phyloP scores from a whole-genome alignment of 2,329 filamentous ascomycete genomes.

The Aschersonia sp. region DNA sequence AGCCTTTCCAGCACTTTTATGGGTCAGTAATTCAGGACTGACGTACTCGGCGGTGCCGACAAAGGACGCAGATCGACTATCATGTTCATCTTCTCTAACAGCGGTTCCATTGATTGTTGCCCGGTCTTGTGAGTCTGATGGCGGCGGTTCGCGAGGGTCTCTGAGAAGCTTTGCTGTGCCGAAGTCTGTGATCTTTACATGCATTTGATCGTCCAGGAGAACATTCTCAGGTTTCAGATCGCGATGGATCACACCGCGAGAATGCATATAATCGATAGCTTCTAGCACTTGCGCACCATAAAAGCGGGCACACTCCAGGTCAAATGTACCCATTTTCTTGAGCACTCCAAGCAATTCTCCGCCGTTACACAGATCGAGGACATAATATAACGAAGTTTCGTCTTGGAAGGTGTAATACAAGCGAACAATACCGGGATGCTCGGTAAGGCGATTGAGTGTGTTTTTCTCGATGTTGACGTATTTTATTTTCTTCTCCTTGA shows the following conservation, averaged over 20 bases:
- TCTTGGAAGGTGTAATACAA: slow-evolving; percentile 99
- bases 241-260: slow-evolving; percentile 84
- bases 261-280: slow-evolving; percentile 96
- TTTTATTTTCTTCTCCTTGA: slow-evolving; percentile 99
- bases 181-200: slow-evolving; percentile 98
- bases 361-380: slow-evolving; percentile 81
- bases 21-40: slow-evolving; percentile 88
- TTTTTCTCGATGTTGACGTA: slow-evolving; percentile 99
- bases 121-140: slow-evolving; percentile 23
- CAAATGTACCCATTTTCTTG: slow-evolving; percentile 89
- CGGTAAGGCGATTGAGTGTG: slow-evolving; percentile 86
- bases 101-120: slow-evolving; percentile 17
- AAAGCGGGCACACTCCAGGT: slow-evolving; percentile 85
- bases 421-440: slow-evolving; percentile 90
- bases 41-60: slow-evolving; percentile 98
- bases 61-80: slow-evolving; percentile 77
- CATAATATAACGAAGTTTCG: slow-evolving; percentile 90
- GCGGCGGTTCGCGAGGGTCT: slow-evolving; percentile 24
- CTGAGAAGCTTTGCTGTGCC: slow-evolving; percentile 85
- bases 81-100: slow-evolving; percentile 32
- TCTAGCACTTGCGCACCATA: slow-evolving; percentile 94
- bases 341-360: slow-evolving; percentile 85
- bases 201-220: slow-evolving; percentile 85
- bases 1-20: slow-evolving; percentile 94
- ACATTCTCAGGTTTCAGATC: slow-evolving; percentile 97